Evolutionary conservation across 139 green algal species (phyloP).

Genomic region (Chlamydomonas schloesseri): DNA sequence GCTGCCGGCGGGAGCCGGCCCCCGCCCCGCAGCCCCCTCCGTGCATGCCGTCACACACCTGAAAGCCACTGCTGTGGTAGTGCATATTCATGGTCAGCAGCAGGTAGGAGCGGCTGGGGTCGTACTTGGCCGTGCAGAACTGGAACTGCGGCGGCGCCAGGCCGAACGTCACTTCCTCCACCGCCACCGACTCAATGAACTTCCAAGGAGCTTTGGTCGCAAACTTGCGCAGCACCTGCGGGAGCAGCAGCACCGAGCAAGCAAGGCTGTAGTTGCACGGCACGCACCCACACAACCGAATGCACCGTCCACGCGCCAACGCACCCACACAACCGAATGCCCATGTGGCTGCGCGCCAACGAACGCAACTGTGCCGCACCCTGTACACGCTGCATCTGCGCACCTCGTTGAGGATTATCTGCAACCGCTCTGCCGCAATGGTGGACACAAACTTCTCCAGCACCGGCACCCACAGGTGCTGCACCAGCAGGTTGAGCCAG

Average conservation of each 20-base stretch:
- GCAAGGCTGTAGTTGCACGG: too few relatives aligned
- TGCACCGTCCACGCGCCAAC: too few relatives aligned
- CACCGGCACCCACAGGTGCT: slow-evolving; percentile 45
- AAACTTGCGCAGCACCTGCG: slow-evolving; percentile 47
- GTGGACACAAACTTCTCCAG: slow-evolving; percentile 47
- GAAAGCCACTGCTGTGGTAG: slow-evolving; percentile 45
- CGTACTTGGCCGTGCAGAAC: slow-evolving; percentile 52
- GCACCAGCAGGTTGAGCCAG: slow-evolving; percentile 52
- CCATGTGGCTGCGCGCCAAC: too few relatives aligned
- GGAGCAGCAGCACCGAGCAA: background rate
- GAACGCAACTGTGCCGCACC: too few relatives aligned
- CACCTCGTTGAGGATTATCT: slow-evolving; percentile 55
- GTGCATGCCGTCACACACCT: too few relatives aligned
- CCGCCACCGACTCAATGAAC: slow-evolving; percentile 29
- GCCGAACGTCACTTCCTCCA: slow-evolving; percentile 54
- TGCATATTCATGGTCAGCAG: slow-evolving; percentile 39
- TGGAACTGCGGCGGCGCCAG: slow-evolving; percentile 55
- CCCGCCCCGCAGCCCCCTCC: background rate
- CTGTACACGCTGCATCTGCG: too few relatives aligned
- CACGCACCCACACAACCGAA: too few relatives aligned
- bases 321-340: too few relatives aligned
- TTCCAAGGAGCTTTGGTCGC: slow-evolving; percentile 28
- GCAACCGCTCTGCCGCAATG: slow-evolving; percentile 47
- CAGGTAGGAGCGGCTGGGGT: slow-evolving; percentile 37
- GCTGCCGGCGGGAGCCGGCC: too few relatives aligned